Conservation (phyloP, 148 eudicot species). For the Polygonum maritimum region DNA sequence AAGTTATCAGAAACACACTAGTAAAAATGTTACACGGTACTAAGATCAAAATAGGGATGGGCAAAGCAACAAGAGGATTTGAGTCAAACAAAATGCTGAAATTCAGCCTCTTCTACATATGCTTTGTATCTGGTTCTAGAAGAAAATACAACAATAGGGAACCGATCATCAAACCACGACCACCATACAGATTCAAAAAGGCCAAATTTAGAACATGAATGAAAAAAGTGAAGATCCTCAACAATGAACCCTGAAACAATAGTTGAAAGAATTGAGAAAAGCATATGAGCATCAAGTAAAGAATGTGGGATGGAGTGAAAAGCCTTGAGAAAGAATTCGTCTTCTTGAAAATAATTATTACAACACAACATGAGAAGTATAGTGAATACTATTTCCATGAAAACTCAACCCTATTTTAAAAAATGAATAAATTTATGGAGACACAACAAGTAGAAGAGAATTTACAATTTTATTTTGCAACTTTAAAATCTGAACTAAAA, state of each 20-base stretch:
- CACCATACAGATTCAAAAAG: not conserved
- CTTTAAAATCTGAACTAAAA: constrained; percentile 3
- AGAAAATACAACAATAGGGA: not conserved
- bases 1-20: not conserved
- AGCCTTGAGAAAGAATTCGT: not conserved
- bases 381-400: not conserved
- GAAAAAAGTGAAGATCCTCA: not conserved
- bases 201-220: not conserved
- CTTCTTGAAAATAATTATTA: not conserved
- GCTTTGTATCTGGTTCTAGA: not conserved
- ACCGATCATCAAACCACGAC: not conserved
- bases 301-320: not conserved
- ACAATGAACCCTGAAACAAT: not conserved
- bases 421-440: not conserved
- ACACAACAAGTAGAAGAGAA: not conserved
- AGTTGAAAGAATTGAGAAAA: not conserved
- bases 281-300: not conserved
- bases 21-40: not conserved
- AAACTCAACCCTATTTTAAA: not conserved
- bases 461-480: not conserved
- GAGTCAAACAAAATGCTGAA: not conserved
- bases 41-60: not conserved
- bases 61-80: not conserved
- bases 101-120: not conserved
- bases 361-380: not conserved